Evolutionary conservation across 1,139 yeast species (phyloP), one percentile per base, ranked within the genome.

Genomic region (Yamadazyma mexicana): DNA sequence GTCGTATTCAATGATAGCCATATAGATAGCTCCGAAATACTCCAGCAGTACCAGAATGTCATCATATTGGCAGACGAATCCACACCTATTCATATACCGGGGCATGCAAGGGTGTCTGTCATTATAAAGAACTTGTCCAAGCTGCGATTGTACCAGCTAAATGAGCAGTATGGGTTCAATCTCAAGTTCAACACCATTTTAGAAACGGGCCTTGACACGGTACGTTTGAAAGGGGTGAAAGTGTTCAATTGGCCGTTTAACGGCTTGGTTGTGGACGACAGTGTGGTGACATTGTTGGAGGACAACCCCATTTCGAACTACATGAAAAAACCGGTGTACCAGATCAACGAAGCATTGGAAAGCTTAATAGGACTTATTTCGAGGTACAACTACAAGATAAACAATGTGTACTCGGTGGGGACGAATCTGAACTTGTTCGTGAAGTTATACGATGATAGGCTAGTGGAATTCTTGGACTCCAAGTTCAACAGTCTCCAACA

Each of bases 1-100:
- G 77, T 83, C 16, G 66, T 79, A 17, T 66, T 86, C 15, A 66
- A 62, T 32, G 65, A 63, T 25, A 28, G 25, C 17, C 3, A 9
- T 14, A 23, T 22, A 3, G 30, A 29, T 5, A 39, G 37, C n/a
- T 48, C 47, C 14, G 48, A 48, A 1, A 31, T 43, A 3, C 7
- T 41, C 3, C 48, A 43, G 5, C 53, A 50, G 33, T 56, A 55
- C 38, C 49, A 62, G 17, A 68, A 71, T 26, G 54, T 75, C 16
- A 68, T 79, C 12, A 58, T 77, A 5, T 40, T 77, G 3, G 40
- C 62, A 6, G 53, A 58, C 29, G 52, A 62, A 57, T 50, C 4
- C 46, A 55, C 34, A 17, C 46, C 37, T 29, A 54, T 33, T 17
- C 42, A 10, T 33, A 50, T 43, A 24, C 50, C 47, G 23, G 42